Base-by-base conservation (phyloP, 129 eudicot genomes). In the Escallonia herrerae region DNA sequence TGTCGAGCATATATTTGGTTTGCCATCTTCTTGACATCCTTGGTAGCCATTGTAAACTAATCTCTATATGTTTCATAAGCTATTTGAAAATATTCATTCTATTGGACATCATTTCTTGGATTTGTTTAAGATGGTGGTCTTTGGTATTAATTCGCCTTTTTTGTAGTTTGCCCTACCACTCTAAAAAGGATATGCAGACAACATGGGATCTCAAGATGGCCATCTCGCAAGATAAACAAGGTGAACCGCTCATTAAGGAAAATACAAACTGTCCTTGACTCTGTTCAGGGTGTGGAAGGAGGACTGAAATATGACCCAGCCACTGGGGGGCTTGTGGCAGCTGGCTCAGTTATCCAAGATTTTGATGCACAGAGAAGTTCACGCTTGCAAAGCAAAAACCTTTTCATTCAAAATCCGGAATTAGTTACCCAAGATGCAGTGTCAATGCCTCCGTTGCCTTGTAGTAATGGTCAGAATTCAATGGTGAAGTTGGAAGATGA, bases 191-290 rank as follows among this genome's bases (percentile, higher is more conserved):
- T 93, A 64, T 93, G 99, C 74, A 74, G 99, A 74, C 87, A 81
- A 62, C 93, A 93, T 68, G 99, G 99, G 48, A 93, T 93, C 78
- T 79, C 87, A 4, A 80, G 98, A 78, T 93, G 98, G 98, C 98
- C 98, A 49, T 93, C 96, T 14, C 90, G 98, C 41, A 93, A 93
- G 77, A 93, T 93, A 56, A 93, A 86, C 48, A 93, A 93, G 72
- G 99, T 93, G 58, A 93, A 93, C 43, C 95, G 99, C 55, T 93
- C 99, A 40, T 71, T 93, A 65, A 82, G 67, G 70, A 86, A 93
- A 69, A 86, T 89, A 69, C 96, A 86, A 62, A 89, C 86, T 6
- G 91, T 93, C 54, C 86, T 93, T 5, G 89, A 93, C 69, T 93
- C 99, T 58, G 99, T 93, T 58, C 78, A 89, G 39, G 99, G 91